Base-by-base conservation (phyloP, 805 yeast genomes). In the Suhomyces pyralidae region DNA sequence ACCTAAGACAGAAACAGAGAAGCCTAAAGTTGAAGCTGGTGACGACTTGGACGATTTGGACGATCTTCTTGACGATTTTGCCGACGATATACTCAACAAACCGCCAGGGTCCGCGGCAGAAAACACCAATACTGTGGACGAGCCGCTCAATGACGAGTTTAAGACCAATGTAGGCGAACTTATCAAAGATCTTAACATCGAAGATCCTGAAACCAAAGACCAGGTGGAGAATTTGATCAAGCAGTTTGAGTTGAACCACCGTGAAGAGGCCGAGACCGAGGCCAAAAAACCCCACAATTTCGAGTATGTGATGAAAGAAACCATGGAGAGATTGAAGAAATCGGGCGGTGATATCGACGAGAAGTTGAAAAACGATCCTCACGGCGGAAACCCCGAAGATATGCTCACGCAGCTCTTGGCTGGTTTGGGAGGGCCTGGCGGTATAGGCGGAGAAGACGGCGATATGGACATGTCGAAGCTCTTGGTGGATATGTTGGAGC, bases 51-150 rank as follows among this genome's bases (percentile, higher is more conserved):
- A 85, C 61, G 96, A 89, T 59, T 78, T 89, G 56, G 96, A 89
- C 59, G 96, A 90, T 61, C 76, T 90, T 54, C 75, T 93, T 49
- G 97, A 91, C 63, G 97, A 91, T 56, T 88, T 88, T 64, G 89
- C 86, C 42, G 89, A 85, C 55, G 89, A 84, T 52, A 78, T 85
- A 0, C 72, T 87, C 51, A 80, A 80, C 54, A 77, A 81, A 58
- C 85, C 86, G 1, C 88, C 86, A 1, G 88, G 84, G 3, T 70
- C 80, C 0, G 72, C 65, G 5, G 57, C 48, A 12, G 50, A 51
- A 7, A 59, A 53, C 15, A 51, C 57, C 26, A 48, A 50, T 30
- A 45, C 55, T 1, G 57, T 52, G 3, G 51, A 46, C 45, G 61
- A 56, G 45, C 66, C 67, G 17, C 67, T 61, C 60, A 67, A 53